phyloP scores from a whole-genome alignment of 2,329 filamentous ascomycete genomes.

The Monilinia fructigena region DNA sequence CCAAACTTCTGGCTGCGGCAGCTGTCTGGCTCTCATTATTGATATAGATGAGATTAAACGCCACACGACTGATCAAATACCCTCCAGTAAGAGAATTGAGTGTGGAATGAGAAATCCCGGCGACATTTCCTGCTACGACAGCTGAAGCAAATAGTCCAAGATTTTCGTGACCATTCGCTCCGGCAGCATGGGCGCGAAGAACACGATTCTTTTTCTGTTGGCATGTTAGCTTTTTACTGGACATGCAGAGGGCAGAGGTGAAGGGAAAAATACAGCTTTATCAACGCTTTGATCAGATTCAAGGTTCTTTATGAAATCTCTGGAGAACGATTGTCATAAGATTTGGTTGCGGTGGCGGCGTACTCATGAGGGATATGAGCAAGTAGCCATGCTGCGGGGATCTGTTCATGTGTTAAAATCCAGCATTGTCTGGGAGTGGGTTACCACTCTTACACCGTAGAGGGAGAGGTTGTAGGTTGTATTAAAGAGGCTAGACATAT shows the following conservation, averaged over 20 bases:
- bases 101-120: slow-evolving; percentile 34
- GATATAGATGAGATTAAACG: slow-evolving; percentile 34
- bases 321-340: slow-evolving; percentile 1
- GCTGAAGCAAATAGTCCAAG: slow-evolving; percentile 43
- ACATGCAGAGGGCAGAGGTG: background rate
- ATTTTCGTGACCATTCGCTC: slow-evolving; percentile 44
- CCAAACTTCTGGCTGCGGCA: slow-evolving; percentile 25
- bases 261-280: background rate
- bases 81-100: slow-evolving; percentile 29
- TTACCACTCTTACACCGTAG: slow-evolving; percentile 6
- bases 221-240: background rate
- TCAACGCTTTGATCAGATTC: slow-evolving; percentile 6
- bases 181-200: slow-evolving; percentile 42
- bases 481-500: slow-evolving; percentile 4
- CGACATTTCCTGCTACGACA: slow-evolving; percentile 43
- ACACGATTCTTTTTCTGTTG: slow-evolving; percentile 39
- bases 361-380: background rate
- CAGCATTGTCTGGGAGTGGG: background rate
- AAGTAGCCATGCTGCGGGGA: slow-evolving; percentile 12
- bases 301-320: background rate
- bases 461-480: slow-evolving; percentile 10
- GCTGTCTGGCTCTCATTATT: slow-evolving; percentile 26
- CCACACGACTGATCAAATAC: slow-evolving; percentile 30
- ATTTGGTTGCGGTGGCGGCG: background rate
- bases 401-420: background rate